phyloP scores from a whole-genome alignment of 441 rosid species.

The Gossypium laxum region DNA sequence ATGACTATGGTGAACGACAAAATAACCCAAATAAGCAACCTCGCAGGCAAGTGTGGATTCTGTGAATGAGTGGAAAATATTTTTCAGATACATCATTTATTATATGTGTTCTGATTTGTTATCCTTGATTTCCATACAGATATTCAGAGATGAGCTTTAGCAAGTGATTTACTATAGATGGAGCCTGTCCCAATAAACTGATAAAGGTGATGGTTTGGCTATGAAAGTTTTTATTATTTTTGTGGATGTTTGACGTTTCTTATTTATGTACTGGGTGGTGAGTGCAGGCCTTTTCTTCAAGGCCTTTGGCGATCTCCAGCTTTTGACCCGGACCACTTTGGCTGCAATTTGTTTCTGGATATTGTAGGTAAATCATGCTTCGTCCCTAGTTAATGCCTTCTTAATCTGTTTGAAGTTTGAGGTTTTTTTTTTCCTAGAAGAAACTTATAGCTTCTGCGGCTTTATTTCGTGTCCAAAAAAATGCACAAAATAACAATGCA shows the following conservation, averaged over 20 bases:
- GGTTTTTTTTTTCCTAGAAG: not conserved
- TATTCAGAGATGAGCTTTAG: conserved; percentile 77
- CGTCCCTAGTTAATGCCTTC: not conserved
- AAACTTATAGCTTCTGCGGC: not conserved
- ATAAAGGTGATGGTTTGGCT: conserved; percentile 28
- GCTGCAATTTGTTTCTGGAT: conserved; percentile 35
- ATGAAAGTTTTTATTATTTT: conserved; percentile 15
- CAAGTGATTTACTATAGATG: conserved; percentile 41
- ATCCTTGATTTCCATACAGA: conserved; percentile 31
- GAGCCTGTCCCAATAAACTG: conserved; percentile 30
- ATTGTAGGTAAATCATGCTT: conserved; percentile 36
- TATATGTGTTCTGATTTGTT: not conserved
- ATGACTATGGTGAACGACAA: conserved; percentile 55
- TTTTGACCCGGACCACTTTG: conserved; percentile 44
- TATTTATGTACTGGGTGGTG: conserved; percentile 21
- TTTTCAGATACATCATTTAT: not conserved
- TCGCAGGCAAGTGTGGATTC: conserved; percentile 48
- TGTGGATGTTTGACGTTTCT: conserved; percentile 22
- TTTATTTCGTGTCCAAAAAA: not conserved
- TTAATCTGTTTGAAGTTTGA: not conserved
- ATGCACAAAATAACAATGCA: too few species aligned
- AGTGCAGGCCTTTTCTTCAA: conserved; percentile 33
- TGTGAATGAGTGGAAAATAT: not conserved
- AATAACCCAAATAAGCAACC: conserved; percentile 54
- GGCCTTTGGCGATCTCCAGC: conserved; percentile 59